These are phyloP conservation scores for Microdochium nivale DNA, from an alignment of 2,329 filamentous ascomycete species.

Conservation along the genomic window DNA sequence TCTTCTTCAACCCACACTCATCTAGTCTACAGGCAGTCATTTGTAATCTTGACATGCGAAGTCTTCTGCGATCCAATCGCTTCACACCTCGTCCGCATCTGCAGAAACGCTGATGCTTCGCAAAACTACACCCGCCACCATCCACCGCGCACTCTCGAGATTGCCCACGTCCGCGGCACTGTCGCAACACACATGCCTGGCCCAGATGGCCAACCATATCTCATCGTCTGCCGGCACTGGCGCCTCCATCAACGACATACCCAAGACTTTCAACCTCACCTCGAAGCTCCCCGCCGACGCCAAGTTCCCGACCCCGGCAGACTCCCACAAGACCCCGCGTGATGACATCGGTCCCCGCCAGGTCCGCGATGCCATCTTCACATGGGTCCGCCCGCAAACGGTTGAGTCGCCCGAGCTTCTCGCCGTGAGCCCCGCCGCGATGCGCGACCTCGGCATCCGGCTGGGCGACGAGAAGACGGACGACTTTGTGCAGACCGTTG, in stretches of 20 bases:
- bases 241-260: constrained; percentile 40
- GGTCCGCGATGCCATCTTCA: constrained; percentile 80
- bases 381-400: constrained; percentile 77
- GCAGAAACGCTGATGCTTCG: background rate
- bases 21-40: too few relatives aligned
- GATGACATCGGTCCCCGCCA: constrained; percentile 69
- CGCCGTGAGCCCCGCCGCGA: constrained; percentile 67
- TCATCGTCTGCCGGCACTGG: constrained; percentile 14
- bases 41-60: too few relatives aligned
- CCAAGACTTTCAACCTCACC: constrained; percentile 58
- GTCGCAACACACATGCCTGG: constrained; percentile 7
- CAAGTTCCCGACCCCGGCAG: constrained; percentile 68
- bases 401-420: constrained; percentile 69
- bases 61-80: too few relatives aligned
- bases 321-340: constrained; percentile 74
- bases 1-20: background rate
- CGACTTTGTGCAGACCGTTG: constrained; percentile 68
- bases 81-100: background rate
- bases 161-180: background rate
- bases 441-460: constrained; percentile 72
- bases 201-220: constrained; percentile 22
- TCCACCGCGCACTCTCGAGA: background rate
- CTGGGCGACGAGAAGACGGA: constrained; percentile 59
- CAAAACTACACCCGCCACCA: background rate
- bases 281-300: constrained; percentile 67